Conservation (phyloP, 306 rosid genomes). For the Inga oerstediana region DNA sequence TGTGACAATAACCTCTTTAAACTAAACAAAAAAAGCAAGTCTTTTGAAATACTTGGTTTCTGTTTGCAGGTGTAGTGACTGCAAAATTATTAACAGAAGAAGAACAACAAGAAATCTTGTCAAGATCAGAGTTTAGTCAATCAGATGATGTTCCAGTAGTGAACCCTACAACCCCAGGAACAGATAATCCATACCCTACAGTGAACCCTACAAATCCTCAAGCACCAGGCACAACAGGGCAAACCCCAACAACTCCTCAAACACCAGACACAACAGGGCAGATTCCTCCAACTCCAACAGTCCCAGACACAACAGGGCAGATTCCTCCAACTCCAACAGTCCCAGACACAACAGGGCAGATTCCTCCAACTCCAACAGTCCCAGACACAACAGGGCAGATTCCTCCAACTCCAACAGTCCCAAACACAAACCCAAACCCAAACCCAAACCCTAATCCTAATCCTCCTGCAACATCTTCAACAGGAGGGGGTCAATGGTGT, state of each 20-base stretch:
- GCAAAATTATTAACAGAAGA: conserved; percentile 36
- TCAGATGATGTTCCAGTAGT: conserved; percentile 58
- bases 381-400: conserved; percentile 36
- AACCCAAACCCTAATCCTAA: conserved; percentile 28
- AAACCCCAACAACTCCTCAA: conserved; percentile 20
- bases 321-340: neutral
- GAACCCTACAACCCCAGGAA: conserved; percentile 66
- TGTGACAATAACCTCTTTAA: neutral
- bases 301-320: conserved; percentile 34
- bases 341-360: conserved; percentile 34
- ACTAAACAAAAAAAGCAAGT: neutral
- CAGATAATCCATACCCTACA: conserved; percentile 44
- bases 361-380: neutral
- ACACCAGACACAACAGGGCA: conserved; percentile 34
- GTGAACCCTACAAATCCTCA: conserved; percentile 47
- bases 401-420: conserved; percentile 1
- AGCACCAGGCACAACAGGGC: conserved; percentile 39
- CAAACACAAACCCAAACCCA: neutral
- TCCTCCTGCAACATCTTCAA: conserved; percentile 37
- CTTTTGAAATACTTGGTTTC: conserved; percentile 22
- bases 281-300: conserved; percentile 1
- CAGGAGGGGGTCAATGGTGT: conserved; percentile 81
- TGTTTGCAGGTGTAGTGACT: conserved; percentile 63
- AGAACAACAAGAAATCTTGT: conserved; percentile 39
- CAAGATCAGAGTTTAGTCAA: conserved; percentile 48